These are phyloP conservation scores for Sophora flavescens DNA, from an alignment of 306 rosid genomes.

Conservation along the genomic window DNA sequence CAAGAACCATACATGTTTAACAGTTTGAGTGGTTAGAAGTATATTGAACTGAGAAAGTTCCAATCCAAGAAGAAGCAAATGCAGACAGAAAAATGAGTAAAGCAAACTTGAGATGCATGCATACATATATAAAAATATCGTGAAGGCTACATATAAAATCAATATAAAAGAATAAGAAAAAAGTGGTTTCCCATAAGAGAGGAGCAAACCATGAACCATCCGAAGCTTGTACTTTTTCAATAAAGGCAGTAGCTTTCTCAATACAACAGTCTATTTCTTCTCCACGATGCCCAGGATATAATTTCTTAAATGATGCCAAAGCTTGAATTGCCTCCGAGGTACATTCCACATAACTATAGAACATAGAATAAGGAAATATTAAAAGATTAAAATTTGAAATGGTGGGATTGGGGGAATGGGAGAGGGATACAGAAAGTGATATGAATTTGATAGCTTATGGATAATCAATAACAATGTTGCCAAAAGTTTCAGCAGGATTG, in stretches of 20 bases:
- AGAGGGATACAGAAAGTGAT: slow-evolving; percentile 22
- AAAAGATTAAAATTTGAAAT: slow-evolving; percentile 20
- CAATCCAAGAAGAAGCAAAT: slow-evolving; percentile 31
- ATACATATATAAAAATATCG: slow-evolving; percentile 26
- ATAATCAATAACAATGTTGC: slow-evolving; percentile 95
- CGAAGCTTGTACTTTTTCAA: slow-evolving; percentile 68
- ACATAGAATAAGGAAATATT: slow-evolving; percentile 35
- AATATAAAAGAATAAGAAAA: slow-evolving; percentile 26
- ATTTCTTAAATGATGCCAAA: slow-evolving; percentile 60
- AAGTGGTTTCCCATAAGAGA: slow-evolving; percentile 20
- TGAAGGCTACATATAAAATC: slow-evolving; percentile 26
- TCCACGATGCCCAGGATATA: slow-evolving; percentile 70
- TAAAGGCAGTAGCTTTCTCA: slow-evolving; percentile 60
- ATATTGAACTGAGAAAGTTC: slow-evolving; percentile 26
- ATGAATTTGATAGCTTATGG: slow-evolving; percentile 66
- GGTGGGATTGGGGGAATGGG: slow-evolving; percentile 8
- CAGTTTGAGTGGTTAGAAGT: slow-evolving; percentile 48
- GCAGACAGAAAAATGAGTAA: slow-evolving; percentile 5
- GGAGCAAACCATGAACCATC: slow-evolving; percentile 91
- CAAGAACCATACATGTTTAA: slow-evolving; percentile 88
- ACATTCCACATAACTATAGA: slow-evolving; percentile 83
- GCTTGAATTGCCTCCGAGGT: slow-evolving; percentile 93
- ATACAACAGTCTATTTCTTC: slow-evolving; percentile 72
- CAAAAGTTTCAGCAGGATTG: slow-evolving; percentile 97
- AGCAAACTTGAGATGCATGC: slow-evolving; percentile 34